Evolutionary conservation across 805 yeast genomes (phyloP).

Genomic region (Nakazawaea siamensis): DNA sequence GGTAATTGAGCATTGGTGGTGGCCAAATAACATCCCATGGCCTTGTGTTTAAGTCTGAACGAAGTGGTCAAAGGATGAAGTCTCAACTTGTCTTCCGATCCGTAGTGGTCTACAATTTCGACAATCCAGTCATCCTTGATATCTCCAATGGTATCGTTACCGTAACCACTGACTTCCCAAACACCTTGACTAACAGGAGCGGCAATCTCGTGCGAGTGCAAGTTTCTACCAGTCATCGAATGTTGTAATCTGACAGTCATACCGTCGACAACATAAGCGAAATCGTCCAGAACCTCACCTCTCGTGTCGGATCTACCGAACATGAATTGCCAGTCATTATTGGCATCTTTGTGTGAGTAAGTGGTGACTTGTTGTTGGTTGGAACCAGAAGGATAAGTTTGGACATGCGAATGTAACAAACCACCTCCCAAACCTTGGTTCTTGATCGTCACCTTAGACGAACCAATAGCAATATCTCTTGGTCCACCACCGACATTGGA

Average conservation of each 20-base stretch:
- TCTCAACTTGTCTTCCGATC: slow-evolving; percentile 38
- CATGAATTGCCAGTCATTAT: slow-evolving; percentile 76
- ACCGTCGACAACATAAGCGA: slow-evolving; percentile 43
- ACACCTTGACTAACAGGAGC: slow-evolving; percentile 64
- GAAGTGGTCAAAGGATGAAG: slow-evolving; percentile 73
- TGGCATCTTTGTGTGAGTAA: slow-evolving; percentile 81
- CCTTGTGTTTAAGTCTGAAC: slow-evolving; percentile 58
- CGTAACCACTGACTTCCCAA: slow-evolving; percentile 87
- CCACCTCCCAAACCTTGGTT: slow-evolving; percentile 71
- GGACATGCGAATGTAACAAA: slow-evolving; percentile 82
- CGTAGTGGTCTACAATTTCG: slow-evolving; percentile 64
- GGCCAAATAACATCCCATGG: slow-evolving; percentile 68
- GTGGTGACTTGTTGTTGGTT: slow-evolving; percentile 92
- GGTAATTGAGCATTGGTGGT: slow-evolving; percentile 65
- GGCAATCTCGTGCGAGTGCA: slow-evolving; percentile 75
- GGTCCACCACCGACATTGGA: slow-evolving; percentile 62
- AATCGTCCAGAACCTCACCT: slow-evolving; percentile 21
- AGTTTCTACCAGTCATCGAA: slow-evolving; percentile 56
- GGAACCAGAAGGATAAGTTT: slow-evolving; percentile 87
- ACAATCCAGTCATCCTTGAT: slow-evolving; percentile 84
- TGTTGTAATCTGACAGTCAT: slow-evolving; percentile 68
- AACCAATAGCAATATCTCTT: slow-evolving; percentile 46
- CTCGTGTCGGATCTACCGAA: slow-evolving; percentile 41
- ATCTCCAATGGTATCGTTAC: slow-evolving; percentile 66
- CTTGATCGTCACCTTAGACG: slow-evolving; percentile 59